Percentiles rank a stretch among this genome's conserved stretches.
Conservation (phyloP, 1,284 basidiomycete genomes). For the Marasmius tenuissimus region DNA sequence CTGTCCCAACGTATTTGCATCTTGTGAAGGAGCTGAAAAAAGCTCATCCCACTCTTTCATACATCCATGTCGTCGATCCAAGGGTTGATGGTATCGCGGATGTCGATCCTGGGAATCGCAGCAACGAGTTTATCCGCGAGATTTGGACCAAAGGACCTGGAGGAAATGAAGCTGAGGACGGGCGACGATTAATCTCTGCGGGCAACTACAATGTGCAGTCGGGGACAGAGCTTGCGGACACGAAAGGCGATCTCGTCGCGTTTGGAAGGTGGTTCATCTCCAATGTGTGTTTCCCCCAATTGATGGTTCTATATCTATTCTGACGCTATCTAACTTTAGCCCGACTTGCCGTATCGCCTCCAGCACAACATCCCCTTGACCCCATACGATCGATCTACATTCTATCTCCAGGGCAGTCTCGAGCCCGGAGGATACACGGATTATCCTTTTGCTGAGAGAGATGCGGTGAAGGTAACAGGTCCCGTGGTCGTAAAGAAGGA, state of each 20-base stretch:
- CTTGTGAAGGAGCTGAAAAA: slow-evolving; percentile 29
- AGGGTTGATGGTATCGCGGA: slow-evolving; percentile 24
- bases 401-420: slow-evolving; percentile 19
- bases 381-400: slow-evolving; percentile 26
- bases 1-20: slow-evolving; percentile 39
- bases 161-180: slow-evolving; percentile 17
- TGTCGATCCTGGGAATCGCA: slow-evolving; percentile 18
- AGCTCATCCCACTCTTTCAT: slow-evolving; percentile 48
- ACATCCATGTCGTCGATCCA: slow-evolving; percentile 39
- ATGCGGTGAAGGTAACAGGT: too few species aligned
- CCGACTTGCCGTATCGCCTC: background rate
- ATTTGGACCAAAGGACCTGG: slow-evolving; percentile 26
- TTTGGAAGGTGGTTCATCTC: slow-evolving; percentile 36
- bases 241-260: slow-evolving; percentile 37
- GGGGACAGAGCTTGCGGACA: slow-evolving; percentile 32
- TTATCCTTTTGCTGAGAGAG: slow-evolving; percentile 26
- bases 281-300: slow-evolving; percentile 2
- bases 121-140: slow-evolving; percentile 34
- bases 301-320: background rate
- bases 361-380: slow-evolving; percentile 22
- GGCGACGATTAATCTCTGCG: slow-evolving; percentile 42
- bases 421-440: slow-evolving; percentile 34
- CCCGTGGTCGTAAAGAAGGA: too few species aligned
- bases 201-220: slow-evolving; percentile 41
- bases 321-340: background rate